phyloP scores from a whole-genome alignment of 225 moss, liverwort and hornwort species.

The Climacium dendroides region DNA sequence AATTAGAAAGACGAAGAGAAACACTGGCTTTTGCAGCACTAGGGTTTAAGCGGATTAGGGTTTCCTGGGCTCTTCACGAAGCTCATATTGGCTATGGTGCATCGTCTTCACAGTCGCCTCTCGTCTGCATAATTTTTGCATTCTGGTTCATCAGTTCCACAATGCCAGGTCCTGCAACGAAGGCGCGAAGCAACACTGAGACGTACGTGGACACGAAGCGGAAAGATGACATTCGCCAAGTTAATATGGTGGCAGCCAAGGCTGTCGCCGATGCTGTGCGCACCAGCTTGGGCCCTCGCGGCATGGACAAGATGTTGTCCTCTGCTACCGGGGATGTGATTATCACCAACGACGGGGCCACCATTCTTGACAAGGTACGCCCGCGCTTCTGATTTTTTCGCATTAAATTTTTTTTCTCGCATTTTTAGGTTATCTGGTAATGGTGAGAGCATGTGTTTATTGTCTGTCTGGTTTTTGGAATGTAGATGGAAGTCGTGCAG shows the following conservation, averaged over 20 bases:
- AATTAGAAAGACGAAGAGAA: neutral
- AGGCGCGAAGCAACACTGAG: constrained; percentile 54
- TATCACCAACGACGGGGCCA: constrained; percentile 98
- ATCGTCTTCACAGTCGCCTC: neutral
- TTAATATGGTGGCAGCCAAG: constrained; percentile 86
- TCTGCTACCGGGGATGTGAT: constrained; percentile 80
- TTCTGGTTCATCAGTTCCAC: neutral
- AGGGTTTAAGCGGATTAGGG: neutral
- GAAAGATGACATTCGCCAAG: constrained; percentile 79
- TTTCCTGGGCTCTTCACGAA: neutral
- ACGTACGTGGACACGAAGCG: constrained; percentile 96
- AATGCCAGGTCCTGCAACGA: constrained; percentile 38
- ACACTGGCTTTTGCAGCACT: neutral
- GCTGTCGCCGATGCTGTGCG: constrained; percentile 91
- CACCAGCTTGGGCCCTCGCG: constrained; percentile 81
- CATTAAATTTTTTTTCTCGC: neutral
- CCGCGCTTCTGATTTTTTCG: neutral
- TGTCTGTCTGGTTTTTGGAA: neutral
- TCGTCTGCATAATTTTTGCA: neutral
- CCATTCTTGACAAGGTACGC: constrained; percentile 84
- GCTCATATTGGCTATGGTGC: neutral
- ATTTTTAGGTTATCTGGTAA: neutral
- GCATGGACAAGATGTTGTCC: constrained; percentile 95
- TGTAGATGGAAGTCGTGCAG: constrained; percentile 88
- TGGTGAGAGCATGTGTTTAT: neutral